Evolutionary conservation across 148 eudicot species (phyloP), one percentile per base, ranked within the genome.

Genomic region (Polygonum aviculare): DNA sequence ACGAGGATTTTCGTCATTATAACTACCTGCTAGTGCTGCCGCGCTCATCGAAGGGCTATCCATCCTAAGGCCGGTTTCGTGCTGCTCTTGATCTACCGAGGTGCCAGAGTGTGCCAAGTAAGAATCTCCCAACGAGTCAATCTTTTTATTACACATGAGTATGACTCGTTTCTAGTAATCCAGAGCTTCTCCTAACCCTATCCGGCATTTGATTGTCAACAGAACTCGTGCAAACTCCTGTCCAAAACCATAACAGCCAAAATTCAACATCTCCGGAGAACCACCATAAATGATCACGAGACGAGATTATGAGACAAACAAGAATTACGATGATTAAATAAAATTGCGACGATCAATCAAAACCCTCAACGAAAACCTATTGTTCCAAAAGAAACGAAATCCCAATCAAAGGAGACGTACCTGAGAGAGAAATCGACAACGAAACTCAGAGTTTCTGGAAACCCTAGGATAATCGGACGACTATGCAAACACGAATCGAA

Each of bases 1-100:
- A 5, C 96, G 86, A 21, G 81, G 82, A 33, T 33, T 80, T 35
- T 90, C 95, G 4, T 92, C 97, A 78, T 69, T 83, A 9, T 80
- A 83, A 79, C 80, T 83, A 40, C 69, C 81, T 44, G 44, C 79
- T 1, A 86, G 78, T 2, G 75, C 82, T 0, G 88, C 75, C 18
- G 57, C 26, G 12, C 47, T 44, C 54, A 45, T 41, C 7, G 74
- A 60, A 78, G 87, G 81, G 83, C 79, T 85, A 74, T 87, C 93
- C 90, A 89, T 89, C 76, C 59, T 79, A 69, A 78, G 70, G 79
- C 26, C 76, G 65, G 74, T 74, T 77, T 83, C 80, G 69, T 75
- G 63, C 40, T 49, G 73, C 14, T 77, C 67, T 52, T 69, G 75
- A 76, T 81, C 86, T 80, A 70, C 71, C 31, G 50, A 35, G 45